Evolutionary conservation across 2,329 filamentous ascomycete species (phyloP).

Genomic region (Trichoderma sp.): DNA sequence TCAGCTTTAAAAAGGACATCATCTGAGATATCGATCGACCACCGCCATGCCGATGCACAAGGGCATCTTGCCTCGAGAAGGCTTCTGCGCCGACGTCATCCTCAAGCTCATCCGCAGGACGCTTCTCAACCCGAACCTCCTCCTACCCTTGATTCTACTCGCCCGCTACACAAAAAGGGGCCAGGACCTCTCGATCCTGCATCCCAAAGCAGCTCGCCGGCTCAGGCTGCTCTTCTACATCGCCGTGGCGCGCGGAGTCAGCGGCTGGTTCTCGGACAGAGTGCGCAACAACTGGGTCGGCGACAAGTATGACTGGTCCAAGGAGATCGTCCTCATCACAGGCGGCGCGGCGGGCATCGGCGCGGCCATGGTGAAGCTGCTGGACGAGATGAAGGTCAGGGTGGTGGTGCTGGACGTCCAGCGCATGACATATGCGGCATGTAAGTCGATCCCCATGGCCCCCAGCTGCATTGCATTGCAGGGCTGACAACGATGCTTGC

Average conservation of each 20-base stretch:
- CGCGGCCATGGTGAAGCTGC: constrained; percentile 61
- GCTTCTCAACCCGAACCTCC: constrained; percentile 64
- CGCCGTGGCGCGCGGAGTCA: constrained; percentile 36
- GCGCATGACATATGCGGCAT: constrained; percentile 55
- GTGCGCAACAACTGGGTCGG: constrained; percentile 43
- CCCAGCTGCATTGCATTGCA: constrained; percentile 21
- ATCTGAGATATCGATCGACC: background rate
- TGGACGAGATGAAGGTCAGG: constrained; percentile 66
- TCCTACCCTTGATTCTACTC: constrained; percentile 65
- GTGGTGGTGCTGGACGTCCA: constrained; percentile 74
- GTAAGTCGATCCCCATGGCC: constrained; percentile 41
- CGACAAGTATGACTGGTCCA: constrained; percentile 63
- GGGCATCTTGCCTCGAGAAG: constrained; percentile 58
- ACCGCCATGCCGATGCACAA: constrained; percentile 48
- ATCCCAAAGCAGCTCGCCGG: constrained; percentile 53
- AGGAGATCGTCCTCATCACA: constrained; percentile 72
- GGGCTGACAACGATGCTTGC: constrained; percentile 9
- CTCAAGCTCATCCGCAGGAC: constrained; percentile 60
- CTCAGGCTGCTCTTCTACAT: constrained; percentile 46
- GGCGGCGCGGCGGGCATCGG: constrained; percentile 77
- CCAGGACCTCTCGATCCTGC: constrained; percentile 54
- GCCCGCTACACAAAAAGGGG: constrained; percentile 66
- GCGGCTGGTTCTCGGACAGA: constrained; percentile 40
- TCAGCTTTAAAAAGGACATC: background rate
- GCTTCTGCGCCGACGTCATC: constrained; percentile 63